Percentiles rank a stretch among this genome's conserved stretches.
Conservation (phyloP, 345 rosid species). For the Arabidopsis thaliana region DNA sequence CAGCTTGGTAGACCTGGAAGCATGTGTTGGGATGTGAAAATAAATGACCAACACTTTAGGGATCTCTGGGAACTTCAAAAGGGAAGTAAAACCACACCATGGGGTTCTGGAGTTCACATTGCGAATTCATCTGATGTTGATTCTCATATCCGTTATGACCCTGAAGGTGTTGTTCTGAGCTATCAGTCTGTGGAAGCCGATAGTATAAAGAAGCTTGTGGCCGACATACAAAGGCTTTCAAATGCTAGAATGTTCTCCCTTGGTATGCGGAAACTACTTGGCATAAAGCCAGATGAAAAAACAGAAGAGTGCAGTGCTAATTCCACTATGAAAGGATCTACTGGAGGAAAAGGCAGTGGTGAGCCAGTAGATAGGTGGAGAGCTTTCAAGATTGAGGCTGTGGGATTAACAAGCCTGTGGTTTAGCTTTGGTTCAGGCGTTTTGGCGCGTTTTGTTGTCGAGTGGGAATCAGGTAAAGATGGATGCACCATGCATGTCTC, state of each 20-base stretch:
- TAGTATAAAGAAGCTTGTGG: constrained; percentile 91
- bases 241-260: constrained; percentile 95
- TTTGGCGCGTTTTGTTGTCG: constrained; percentile 96
- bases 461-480: constrained; percentile 97
- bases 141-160: constrained; percentile 91
- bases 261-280: constrained; percentile 93
- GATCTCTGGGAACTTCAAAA: constrained; percentile 99
- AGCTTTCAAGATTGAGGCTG: constrained; percentile 95
- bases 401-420: constrained; percentile 95
- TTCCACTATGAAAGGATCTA: constrained; percentile 56
- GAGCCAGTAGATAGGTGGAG: constrained; percentile 85
- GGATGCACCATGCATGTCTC: constrained; percentile 99
- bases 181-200: constrained; percentile 92
- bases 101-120: constrained; percentile 96
- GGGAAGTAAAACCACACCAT: constrained; percentile 73
- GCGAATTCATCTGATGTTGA: constrained; percentile 93
- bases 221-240: constrained; percentile 91
- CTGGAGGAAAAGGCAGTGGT: constrained; percentile 64
- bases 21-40: constrained; percentile 98
- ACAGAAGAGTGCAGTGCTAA: constrained; percentile 61
- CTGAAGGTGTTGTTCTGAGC: constrained; percentile 95
- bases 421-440: constrained; percentile 92
- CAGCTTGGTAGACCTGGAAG: constrained; percentile 98
- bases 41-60: constrained; percentile 94
- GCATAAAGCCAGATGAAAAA: constrained; percentile 83